Conservation (phyloP, 1,284 basidiomycete species). For the Ceratobasidium sp. region DNA sequence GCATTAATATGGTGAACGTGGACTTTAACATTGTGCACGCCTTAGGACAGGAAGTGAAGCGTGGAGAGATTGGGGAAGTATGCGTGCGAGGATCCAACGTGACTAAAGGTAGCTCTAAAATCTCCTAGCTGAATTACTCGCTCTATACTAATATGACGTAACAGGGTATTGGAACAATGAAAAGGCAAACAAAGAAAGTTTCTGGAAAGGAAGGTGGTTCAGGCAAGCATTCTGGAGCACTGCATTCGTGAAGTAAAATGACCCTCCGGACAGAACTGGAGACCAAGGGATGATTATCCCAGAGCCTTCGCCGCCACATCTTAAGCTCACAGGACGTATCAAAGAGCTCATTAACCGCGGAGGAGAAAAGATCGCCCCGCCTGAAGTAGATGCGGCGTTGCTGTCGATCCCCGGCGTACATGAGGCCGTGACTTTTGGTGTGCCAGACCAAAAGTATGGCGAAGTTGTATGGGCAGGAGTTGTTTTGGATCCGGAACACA, state of each 20-base stretch:
- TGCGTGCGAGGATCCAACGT: conserved; percentile 57
- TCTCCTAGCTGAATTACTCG: conserved; percentile 13
- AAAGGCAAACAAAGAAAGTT: conserved; percentile 50
- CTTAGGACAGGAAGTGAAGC: conserved; percentile 49
- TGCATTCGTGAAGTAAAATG: neutral
- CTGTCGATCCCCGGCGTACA: conserved; percentile 55
- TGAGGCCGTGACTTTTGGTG: conserved; percentile 58
- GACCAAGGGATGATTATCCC: conserved; percentile 68
- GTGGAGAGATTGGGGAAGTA: conserved; percentile 55
- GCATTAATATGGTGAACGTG: too few relatives aligned
- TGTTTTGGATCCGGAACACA: conserved; percentile 42
- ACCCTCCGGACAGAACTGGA: conserved; percentile 57
- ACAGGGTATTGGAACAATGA: conserved; percentile 54
- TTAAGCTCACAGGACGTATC: conserved; percentile 64
- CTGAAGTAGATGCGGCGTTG: conserved; percentile 64
- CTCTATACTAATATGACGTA: neutral
- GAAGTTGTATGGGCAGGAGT: conserved; percentile 50
- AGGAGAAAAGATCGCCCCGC: conserved; percentile 72
- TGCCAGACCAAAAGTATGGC: conserved; percentile 49
- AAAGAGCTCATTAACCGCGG: conserved; percentile 70
- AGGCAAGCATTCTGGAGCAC: conserved; percentile 38
- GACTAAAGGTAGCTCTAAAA: conserved; percentile 48
- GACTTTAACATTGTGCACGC: neutral
- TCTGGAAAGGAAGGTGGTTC: conserved; percentile 53
- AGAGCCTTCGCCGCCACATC: conserved; percentile 53